phyloP scores from a whole-genome alignment of 2,329 filamentous ascomycete species.

The Magnaporthales sp. region DNA sequence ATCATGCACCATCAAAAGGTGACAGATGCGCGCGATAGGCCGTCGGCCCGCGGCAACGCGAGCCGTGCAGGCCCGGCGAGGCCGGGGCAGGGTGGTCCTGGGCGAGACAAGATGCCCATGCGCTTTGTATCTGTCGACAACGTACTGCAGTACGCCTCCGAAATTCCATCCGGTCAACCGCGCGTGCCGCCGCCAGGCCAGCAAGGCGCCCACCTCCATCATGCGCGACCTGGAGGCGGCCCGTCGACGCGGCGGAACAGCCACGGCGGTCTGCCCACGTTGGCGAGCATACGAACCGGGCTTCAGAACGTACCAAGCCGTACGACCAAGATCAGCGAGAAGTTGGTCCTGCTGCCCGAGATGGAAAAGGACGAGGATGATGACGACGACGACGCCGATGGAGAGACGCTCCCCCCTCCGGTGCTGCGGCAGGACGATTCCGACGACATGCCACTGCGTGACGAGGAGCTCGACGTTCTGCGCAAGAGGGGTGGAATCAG shows the following conservation, averaged over 20 bases:
- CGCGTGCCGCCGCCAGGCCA: constrained; percentile 55
- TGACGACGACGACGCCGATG: constrained; percentile 42
- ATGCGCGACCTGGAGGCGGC: background rate
- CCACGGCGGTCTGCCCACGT: constrained; percentile 21
- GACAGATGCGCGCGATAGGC: constrained; percentile 46
- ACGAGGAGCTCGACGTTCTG: constrained; percentile 59
- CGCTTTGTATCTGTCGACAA: constrained; percentile 88
- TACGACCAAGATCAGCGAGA: constrained; percentile 91
- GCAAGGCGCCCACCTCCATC: constrained; percentile 28
- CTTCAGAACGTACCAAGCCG: constrained; percentile 64
- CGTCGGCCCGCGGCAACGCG: constrained; percentile 17
- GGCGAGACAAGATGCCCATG: constrained; percentile 37
- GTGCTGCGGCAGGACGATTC: constrained; percentile 46
- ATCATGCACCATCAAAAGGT: constrained; percentile 31
- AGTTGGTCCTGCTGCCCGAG: constrained; percentile 89
- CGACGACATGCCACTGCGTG: constrained; percentile 56
- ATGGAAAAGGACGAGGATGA: constrained; percentile 56
- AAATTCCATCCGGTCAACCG: constrained; percentile 90
- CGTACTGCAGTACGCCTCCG: constrained; percentile 85
- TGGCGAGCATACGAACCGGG: constrained; percentile 25
- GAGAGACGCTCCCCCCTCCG: constrained; percentile 26
- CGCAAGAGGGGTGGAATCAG: constrained; percentile 51
- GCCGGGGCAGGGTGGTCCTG: constrained; percentile 13
- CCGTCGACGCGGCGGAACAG: constrained; percentile 6
- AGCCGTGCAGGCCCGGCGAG: constrained; percentile 14